Base-by-base conservation (phyloP, 768 basidiomycete genomes). In the Leccinum uliginosum region DNA sequence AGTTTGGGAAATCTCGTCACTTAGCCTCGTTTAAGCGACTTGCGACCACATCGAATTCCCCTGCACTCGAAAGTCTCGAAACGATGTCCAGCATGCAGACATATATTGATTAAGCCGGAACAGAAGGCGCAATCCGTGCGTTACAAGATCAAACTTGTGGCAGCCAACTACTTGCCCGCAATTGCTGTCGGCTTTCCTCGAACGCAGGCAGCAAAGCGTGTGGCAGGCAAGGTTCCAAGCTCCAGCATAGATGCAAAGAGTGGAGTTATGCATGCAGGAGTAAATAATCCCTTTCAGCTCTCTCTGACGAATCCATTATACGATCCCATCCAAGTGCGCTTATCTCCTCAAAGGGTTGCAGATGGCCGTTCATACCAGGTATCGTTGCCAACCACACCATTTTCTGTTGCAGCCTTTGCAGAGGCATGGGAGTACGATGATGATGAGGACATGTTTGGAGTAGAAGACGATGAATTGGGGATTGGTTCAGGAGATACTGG, bases 371-470 rank as follows among this genome's bases (percentile, higher is more conserved):
- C 71, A 6, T 96, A 91, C 67, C 87, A 85, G 1, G 78, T 96
- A 6, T 85, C 87, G 10, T 75, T 98, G 3, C 95, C 93, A 1
- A 85, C 84, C 11, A 75, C 82, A 0, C 74, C 85, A 9, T 96
- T 99, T 68, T 77, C 89, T 6, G 83, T 98, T 48, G 86, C 89
- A 14, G 91, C 96, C 3, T 95, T 89, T 67, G 93, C 93, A 17
- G 97, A 98, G 69, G 93, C 92, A 32, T 98, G 96, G 96, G 94
- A 98, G 71, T 97, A 94, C 59, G 96, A 97, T 53, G 94, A 94
- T 57, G 93, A 96, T 56, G 93, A 92, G 32, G 81, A 80, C 45
- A 90, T 91, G 89, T 87, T 87, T 64, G 83, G 81, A 35, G 67
- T 71, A 38, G 73, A 75, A 40, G 78, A 76, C 24, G 76, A 77